Percentiles rank a stretch among this genome's conserved stretches.
Evolutionary conservation across 2,329 filamentous ascomycete species (phyloP).

Genomic region (Calonectria pseudoreteaudii): DNA sequence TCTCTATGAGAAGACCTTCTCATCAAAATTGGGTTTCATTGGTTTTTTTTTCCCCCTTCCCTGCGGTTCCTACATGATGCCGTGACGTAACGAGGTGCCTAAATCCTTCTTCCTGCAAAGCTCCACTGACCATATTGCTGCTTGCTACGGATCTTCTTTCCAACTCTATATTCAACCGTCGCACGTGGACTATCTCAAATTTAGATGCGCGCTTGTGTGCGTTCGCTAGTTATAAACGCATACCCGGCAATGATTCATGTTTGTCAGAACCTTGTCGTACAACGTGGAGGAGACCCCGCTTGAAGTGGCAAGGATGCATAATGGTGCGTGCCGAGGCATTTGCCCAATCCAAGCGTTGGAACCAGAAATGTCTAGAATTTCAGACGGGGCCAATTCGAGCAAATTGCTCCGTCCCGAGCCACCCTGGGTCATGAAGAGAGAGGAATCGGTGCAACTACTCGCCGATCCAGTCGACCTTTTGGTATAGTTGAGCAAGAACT

Average conservation of each 20-base stretch:
- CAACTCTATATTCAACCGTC: background rate
- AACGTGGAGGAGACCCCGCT: background rate
- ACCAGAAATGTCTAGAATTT: background rate
- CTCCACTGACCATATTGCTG: background rate
- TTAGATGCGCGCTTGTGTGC: background rate
- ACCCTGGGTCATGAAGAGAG: background rate
- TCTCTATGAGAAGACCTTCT: background rate
- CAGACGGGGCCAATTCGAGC: too few relatives aligned
- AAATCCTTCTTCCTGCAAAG: background rate
- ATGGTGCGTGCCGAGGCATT: background rate
- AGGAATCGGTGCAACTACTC: background rate
- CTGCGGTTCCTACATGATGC: background rate
- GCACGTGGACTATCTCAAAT: background rate
- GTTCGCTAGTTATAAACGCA: background rate
- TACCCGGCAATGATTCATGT: background rate
- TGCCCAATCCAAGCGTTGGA: background rate
- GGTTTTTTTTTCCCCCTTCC: background rate
- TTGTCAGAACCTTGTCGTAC: too few relatives aligned
- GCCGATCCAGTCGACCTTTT: background rate
- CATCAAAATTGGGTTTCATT: background rate
- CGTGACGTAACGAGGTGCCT: background rate
- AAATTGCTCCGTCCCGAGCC: background rate
- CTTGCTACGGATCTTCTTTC: background rate
- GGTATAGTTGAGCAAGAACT: background rate
- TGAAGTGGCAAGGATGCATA: background rate